Conservation (phyloP, 345 rosid species). For the Corchorus capsularis region DNA sequence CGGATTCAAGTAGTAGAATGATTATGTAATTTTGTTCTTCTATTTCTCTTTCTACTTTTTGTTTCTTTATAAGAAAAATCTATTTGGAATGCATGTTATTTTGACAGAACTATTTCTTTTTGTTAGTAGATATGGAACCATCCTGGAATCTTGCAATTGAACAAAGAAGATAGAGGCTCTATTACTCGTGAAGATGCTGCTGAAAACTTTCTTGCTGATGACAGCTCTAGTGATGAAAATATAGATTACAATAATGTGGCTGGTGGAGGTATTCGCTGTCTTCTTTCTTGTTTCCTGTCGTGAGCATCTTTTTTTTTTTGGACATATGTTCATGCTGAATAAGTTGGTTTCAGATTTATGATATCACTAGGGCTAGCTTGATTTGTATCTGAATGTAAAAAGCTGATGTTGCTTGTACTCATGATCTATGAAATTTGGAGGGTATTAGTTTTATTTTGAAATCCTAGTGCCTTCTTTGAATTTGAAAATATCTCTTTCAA, state of each 20-base stretch:
- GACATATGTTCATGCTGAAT: background rate
- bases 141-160: constrained; percentile 96
- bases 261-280: constrained; percentile 62
- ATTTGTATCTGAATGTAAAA: background rate
- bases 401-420: constrained; percentile 7
- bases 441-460: background rate
- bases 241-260: constrained; percentile 59
- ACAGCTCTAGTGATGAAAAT: constrained; percentile 95
- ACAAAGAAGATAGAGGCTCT: constrained; percentile 67
- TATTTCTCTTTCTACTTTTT: background rate
- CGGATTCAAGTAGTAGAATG: background rate
- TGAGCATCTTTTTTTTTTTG: background rate
- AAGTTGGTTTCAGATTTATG: background rate
- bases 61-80: background rate
- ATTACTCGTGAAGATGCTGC: constrained; percentile 65
- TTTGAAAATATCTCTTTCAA: background rate
- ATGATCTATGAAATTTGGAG: background rate
- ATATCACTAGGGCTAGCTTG: background rate
- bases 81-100: constrained; percentile 1
- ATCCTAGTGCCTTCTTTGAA: background rate
- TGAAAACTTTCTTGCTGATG: constrained; percentile 76
- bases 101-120: constrained; percentile 22
- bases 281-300: constrained; percentile 6
- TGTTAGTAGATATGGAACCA: constrained; percentile 91
- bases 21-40: background rate